Base-by-base conservation (phyloP, 129 eudicot genomes). In the Flaveria bidentis region DNA sequence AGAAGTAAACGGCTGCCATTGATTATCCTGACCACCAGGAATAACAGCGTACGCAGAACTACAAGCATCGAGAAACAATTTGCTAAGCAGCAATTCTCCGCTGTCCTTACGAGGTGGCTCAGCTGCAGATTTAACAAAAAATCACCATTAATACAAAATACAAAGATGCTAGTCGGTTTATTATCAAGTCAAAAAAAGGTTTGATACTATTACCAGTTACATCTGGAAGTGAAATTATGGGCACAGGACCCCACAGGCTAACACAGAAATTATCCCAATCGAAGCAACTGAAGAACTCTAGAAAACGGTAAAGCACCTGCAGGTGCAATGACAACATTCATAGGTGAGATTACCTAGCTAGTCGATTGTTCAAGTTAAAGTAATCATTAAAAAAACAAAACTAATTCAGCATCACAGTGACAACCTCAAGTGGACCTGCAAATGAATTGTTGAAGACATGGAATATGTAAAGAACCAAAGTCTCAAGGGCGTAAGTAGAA, bases 221-320 rank as follows among this genome's bases (percentile, higher is more conserved):
- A 74, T 91, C 89, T 17, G 99, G 99, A 67, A 95, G 95, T 47
- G 92, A 87, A 72, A 65, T 88, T 71, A 91, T 88, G 6, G 96
- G 92, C 39, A 95, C 99, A 39, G 99, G 99, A 20, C 99, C 99
- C 97, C 97, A 91, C 78, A 95, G 79, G 81, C 99, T 95, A 74
- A 95, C 92, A 82, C 99, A 95, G 73, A 87, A 95, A 61, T 86
- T 89, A 60, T 91, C 97, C 97, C 97, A 95, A 81, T 95, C 99
- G 47, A 95, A 95, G 78, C 85, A 87, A 76, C 99, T 95, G 79
- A 95, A 95, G 82, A 95, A 95, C 88, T 95, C 99, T 82, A 95
- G 80, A 83, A 95, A 95, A 49, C 97, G 95, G 74, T 86, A 95
- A 30, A 95, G 88, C 33, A 95, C 99, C 99, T 95, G 84, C 61